These are phyloP conservation scores for Ganoderma lucidum DNA, from an alignment of 1,284 basidiomycete genomes.

Conservation along the genomic window DNA sequence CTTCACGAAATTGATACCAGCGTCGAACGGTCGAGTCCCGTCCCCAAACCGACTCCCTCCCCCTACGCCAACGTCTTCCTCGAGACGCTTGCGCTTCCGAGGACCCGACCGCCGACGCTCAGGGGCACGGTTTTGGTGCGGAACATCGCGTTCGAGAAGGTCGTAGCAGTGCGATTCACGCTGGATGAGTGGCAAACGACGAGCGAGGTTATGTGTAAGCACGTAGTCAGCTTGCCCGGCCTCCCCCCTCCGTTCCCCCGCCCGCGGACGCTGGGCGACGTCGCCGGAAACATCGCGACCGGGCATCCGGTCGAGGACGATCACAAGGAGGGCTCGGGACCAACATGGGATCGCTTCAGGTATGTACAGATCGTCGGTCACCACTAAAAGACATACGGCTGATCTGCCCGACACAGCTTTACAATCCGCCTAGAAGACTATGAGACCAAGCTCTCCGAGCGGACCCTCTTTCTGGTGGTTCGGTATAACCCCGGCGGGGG, in stretches of 20 bases:
- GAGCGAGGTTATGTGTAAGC: slow-evolving; percentile 81
- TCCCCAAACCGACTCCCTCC: slow-evolving; percentile 49
- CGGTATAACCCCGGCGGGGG: slow-evolving; percentile 62
- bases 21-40: slow-evolving; percentile 45
- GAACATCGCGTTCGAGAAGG: slow-evolving; percentile 90
- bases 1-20: slow-evolving; percentile 53
- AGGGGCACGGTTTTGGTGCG: slow-evolving; percentile 69
- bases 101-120: slow-evolving; percentile 52
- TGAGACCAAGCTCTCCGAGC: slow-evolving; percentile 67
- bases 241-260: slow-evolving; percentile 50
- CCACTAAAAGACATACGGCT: slow-evolving; percentile 20
- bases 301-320: slow-evolving; percentile 34
- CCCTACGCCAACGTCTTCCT: slow-evolving; percentile 54
- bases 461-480: slow-evolving; percentile 72
- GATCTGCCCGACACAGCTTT: slow-evolving; percentile 46
- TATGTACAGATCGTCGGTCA: slow-evolving; percentile 33
- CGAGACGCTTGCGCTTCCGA: slow-evolving; percentile 56
- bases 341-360: slow-evolving; percentile 47
- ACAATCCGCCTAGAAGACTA: slow-evolving; percentile 81
- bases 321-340: slow-evolving; percentile 28
- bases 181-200: slow-evolving; percentile 95
- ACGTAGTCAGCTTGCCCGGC: slow-evolving; percentile 62
- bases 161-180: slow-evolving; percentile 89
- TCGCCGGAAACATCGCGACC: slow-evolving; percentile 39
- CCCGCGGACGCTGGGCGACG: slow-evolving; percentile 44